Evolutionary conservation across 306 rosid genomes (phyloP).

Genomic region (Astragalus glycyphyllos): DNA sequence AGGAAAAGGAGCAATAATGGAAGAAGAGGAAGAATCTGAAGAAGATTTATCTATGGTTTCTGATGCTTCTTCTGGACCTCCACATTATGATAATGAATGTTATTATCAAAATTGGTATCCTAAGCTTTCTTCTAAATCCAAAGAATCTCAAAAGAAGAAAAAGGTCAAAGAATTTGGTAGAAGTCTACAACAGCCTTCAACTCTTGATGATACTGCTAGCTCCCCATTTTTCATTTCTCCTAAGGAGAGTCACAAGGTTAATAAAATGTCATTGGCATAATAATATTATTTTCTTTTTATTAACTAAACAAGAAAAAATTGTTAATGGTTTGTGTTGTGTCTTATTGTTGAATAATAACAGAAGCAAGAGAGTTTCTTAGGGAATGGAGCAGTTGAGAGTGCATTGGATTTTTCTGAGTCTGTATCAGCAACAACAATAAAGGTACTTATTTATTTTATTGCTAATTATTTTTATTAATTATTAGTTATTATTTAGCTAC

Average conservation of each 20-base stretch:
- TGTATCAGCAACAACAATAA: slow-evolving; percentile 66
- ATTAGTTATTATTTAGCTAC: not conserved
- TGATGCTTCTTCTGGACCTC: slow-evolving; percentile 96
- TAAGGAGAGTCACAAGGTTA: slow-evolving; percentile 54
- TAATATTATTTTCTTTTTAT: not conserved
- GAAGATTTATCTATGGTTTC: slow-evolving; percentile 88
- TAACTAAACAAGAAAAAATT: not conserved
- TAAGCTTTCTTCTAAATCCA: slow-evolving; percentile 45
- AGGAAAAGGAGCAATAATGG: slow-evolving; percentile 36
- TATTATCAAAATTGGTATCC: slow-evolving; percentile 48
- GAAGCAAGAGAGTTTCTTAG: slow-evolving; percentile 52
- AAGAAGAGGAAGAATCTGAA: slow-evolving; percentile 56
- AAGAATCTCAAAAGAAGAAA: slow-evolving; percentile 50
- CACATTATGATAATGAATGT: slow-evolving; percentile 60
- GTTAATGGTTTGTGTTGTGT: slow-evolving; percentile 34
- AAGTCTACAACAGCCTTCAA: slow-evolving; percentile 50
- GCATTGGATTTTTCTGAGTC: slow-evolving; percentile 59
- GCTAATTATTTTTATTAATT: not conserved
- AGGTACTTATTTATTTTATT: slow-evolving; percentile 49
- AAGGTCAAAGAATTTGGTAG: slow-evolving; percentile 54
- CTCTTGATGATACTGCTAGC: slow-evolving; percentile 95
- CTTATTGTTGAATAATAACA: slow-evolving; percentile 41
- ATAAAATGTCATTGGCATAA: not conserved
- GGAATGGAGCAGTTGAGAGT: slow-evolving; percentile 60
- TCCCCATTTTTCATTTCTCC: slow-evolving; percentile 59